Evolutionary conservation across 2,329 filamentous ascomycete species (phyloP).

Genomic region (Cladophialophora immunda): DNA sequence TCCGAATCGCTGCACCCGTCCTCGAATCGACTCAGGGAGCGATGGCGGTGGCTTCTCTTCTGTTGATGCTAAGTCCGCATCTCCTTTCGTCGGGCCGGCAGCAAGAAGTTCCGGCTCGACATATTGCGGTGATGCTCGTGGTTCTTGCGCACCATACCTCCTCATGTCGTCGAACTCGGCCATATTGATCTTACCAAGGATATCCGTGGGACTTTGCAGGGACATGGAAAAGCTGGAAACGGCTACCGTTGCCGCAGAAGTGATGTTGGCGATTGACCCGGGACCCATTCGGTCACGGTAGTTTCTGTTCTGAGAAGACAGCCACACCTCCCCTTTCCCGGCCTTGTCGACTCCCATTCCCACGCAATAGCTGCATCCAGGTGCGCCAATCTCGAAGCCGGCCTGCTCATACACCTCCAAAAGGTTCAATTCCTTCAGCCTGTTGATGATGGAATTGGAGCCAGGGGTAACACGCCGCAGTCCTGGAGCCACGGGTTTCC

Average conservation of each 20-base stretch:
- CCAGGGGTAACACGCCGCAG: conserved; percentile 53
- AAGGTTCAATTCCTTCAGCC: conserved; percentile 48
- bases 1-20: conserved; percentile 23
- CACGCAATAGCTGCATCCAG: conserved; percentile 58
- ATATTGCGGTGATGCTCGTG: not conserved
- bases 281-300: conserved; percentile 57
- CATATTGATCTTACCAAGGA: conserved; percentile 39
- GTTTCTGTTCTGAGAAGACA: conserved; percentile 57
- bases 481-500: conserved; percentile 44
- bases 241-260: conserved; percentile 20
- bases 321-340: conserved; percentile 53
- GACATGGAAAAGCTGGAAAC: conserved; percentile 23
- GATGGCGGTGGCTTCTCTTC: conserved; percentile 10
- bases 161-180: conserved; percentile 20
- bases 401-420: conserved; percentile 51
- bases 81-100: not conserved
- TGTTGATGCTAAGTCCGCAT: not conserved
- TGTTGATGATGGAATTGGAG: conserved; percentile 50
- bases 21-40: conserved; percentile 20
- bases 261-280: conserved; percentile 39
- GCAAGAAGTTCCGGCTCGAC: conserved; percentile 7
- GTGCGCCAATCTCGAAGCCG: conserved; percentile 52
- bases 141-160: not conserved
- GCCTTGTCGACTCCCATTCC: conserved; percentile 55
- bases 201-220: conserved; percentile 30